phyloP scores from a whole-genome alignment of 768 basidiomycete species.

The Fibroporia radiculosa region DNA sequence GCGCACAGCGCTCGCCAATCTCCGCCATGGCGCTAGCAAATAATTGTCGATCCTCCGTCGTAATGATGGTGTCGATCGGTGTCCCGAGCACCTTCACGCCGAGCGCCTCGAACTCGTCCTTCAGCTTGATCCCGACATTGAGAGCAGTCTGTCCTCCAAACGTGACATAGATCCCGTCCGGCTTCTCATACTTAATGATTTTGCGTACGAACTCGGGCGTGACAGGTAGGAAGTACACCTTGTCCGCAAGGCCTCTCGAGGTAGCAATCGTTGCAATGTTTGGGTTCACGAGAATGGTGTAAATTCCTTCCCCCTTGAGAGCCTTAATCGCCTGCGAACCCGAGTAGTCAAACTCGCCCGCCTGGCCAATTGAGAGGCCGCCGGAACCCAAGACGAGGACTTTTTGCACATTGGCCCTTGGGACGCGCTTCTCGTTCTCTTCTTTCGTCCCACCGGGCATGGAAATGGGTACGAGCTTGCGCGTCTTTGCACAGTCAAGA shows the following conservation, averaged over 20 bases:
- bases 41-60: constrained; percentile 91
- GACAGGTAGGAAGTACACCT: constrained; percentile 98
- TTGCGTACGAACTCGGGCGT: constrained; percentile 97
- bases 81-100: constrained; percentile 95
- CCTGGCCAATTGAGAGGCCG: constrained; percentile 96
- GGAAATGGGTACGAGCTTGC: constrained; percentile 45
- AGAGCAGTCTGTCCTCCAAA: constrained; percentile 98
- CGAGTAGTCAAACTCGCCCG: constrained; percentile 99
- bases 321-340: constrained; percentile 99
- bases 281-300: constrained; percentile 97
- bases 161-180: constrained; percentile 97
- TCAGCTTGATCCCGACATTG: constrained; percentile 94
- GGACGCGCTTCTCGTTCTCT: constrained; percentile 70
- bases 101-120: constrained; percentile 87
- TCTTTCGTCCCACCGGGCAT: constrained; percentile 77
- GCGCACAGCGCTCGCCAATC: constrained; percentile 93
- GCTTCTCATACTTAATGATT: constrained; percentile 98
- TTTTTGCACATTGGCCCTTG: constrained; percentile 76
- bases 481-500: constrained; percentile 58
- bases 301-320: constrained; percentile 97
- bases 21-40: constrained; percentile 92
- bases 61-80: constrained; percentile 94
- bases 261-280: constrained; percentile 99
- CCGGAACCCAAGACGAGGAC: constrained; percentile 97
- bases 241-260: constrained; percentile 95